Evolutionary conservation across 208 protist species (phyloP).

Genomic region (Trypanosomatidae sp.): DNA sequence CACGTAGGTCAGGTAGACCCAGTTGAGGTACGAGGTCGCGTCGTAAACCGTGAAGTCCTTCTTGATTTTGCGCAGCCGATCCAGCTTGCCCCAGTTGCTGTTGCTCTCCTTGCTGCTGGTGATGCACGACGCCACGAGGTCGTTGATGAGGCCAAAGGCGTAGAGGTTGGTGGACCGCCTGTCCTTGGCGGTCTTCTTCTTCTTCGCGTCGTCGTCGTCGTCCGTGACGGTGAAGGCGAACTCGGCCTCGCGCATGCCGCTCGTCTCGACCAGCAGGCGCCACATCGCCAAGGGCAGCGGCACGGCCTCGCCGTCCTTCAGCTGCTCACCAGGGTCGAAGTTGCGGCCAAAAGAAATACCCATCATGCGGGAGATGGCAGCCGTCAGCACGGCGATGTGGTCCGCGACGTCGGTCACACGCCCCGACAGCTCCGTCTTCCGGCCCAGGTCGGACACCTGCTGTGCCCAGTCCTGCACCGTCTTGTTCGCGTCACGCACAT

Average conservation of each 20-base stretch:
- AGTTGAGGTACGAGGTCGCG: slow-evolving; percentile 61
- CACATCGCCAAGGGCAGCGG: slow-evolving; percentile 71
- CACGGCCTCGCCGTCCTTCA: slow-evolving; percentile 27
- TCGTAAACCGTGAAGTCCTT: slow-evolving; percentile 54
- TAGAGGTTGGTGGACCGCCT: slow-evolving; percentile 27
- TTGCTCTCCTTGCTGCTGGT: slow-evolving; percentile 28
- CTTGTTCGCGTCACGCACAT: slow-evolving; percentile 56
- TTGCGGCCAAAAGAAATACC: slow-evolving; percentile 40
- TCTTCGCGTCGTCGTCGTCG: slow-evolving; percentile 21
- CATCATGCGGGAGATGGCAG: slow-evolving; percentile 37
- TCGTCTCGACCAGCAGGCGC: slow-evolving; percentile 67
- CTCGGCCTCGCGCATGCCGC: slow-evolving; percentile 71
- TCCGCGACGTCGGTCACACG: slow-evolving; percentile 34
- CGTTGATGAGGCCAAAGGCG: slow-evolving; percentile 41
- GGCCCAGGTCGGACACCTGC: slow-evolving; percentile 52
- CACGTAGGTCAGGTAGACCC: slow-evolving; percentile 75
- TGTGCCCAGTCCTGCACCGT: slow-evolving; percentile 43
- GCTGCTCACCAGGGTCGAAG: slow-evolving; percentile 65
- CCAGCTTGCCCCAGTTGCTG: slow-evolving; percentile 53
- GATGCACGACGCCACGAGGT: slow-evolving; percentile 44
- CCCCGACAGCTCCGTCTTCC: slow-evolving; percentile 45
- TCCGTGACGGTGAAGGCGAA: slow-evolving; percentile 61
- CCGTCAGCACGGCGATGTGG: slow-evolving; percentile 29
- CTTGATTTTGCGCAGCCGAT: slow-evolving; percentile 51
- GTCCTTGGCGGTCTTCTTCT: slow-evolving; percentile 33